Percentiles rank a stretch among this genome's conserved stretches.
Conservation (phyloP, 768 basidiomycete species). For the Russula vinacea region DNA sequence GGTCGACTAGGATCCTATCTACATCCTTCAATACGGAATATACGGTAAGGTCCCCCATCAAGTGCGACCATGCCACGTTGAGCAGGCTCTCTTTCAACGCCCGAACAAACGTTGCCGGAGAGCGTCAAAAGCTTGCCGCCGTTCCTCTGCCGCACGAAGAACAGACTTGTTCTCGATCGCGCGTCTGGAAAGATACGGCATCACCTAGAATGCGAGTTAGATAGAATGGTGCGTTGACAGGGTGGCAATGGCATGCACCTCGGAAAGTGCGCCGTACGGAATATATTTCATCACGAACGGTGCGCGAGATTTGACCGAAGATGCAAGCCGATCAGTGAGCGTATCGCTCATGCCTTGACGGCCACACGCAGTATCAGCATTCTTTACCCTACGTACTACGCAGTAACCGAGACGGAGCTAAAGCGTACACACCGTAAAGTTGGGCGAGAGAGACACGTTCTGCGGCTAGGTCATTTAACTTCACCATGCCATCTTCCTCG, state of each 20-base stretch:
- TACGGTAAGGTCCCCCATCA: neutral
- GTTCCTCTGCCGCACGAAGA: constrained; percentile 64
- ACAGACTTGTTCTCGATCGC: constrained; percentile 94
- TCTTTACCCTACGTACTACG: neutral
- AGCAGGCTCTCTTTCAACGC: neutral
- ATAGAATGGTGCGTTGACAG: constrained; percentile 25
- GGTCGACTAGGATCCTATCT: neutral
- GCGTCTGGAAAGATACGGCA: constrained; percentile 85
- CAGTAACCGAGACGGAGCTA: neutral
- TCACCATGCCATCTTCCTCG: constrained; percentile 37
- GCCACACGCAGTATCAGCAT: constrained; percentile 1
- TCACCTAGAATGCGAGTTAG: constrained; percentile 48
- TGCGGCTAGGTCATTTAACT: constrained; percentile 52
- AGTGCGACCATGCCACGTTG: neutral
- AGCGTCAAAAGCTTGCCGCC: constrained; percentile 51
- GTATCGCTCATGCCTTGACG: constrained; percentile 79
- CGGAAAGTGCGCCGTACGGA: constrained; percentile 69
- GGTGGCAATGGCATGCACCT: constrained; percentile 41
- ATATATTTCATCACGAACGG: constrained; percentile 84
- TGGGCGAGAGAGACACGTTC: constrained; percentile 78
- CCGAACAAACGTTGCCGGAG: constrained; percentile 41
- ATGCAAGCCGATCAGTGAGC: constrained; percentile 67
- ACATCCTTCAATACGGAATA: neutral
- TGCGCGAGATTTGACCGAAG: constrained; percentile 46
- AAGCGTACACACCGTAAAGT: constrained; percentile 63